Conservation (phyloP, 805 yeast genomes). For the Pichia cephalocereana region DNA sequence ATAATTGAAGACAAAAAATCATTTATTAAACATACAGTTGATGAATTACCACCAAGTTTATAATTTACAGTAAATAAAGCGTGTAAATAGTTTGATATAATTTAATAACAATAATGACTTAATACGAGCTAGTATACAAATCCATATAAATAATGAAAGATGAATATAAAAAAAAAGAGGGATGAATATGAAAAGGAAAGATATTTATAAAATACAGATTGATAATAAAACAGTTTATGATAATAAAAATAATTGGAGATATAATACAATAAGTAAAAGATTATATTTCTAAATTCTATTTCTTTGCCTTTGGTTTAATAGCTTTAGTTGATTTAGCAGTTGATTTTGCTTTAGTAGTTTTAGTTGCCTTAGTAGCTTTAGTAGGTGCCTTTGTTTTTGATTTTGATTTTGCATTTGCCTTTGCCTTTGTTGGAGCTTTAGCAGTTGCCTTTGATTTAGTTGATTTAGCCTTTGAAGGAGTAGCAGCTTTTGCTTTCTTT, state of each 20-base stretch:
- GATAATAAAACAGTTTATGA: background rate
- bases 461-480: background rate
- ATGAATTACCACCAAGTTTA: conserved; percentile 28
- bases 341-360: background rate
- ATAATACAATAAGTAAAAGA: background rate
- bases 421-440: background rate
- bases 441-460: conserved; percentile 15
- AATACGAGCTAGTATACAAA: background rate
- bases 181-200: background rate
- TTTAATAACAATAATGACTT: background rate
- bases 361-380: background rate
- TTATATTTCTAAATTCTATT: background rate
- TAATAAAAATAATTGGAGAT: background rate
- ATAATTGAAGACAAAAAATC: background rate
- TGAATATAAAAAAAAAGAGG: background rate
- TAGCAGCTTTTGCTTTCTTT: background rate
- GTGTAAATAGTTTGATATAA: background rate
- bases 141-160: background rate
- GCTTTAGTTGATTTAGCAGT: background rate
- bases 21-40: conserved; percentile 10
- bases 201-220: background rate
- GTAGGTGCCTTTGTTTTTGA: background rate
- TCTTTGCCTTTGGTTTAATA: background rate
- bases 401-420: background rate
- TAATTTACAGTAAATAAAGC: background rate